phyloP scores from a whole-genome alignment of 441 rosid genomes.

The Croton laevigatus region DNA sequence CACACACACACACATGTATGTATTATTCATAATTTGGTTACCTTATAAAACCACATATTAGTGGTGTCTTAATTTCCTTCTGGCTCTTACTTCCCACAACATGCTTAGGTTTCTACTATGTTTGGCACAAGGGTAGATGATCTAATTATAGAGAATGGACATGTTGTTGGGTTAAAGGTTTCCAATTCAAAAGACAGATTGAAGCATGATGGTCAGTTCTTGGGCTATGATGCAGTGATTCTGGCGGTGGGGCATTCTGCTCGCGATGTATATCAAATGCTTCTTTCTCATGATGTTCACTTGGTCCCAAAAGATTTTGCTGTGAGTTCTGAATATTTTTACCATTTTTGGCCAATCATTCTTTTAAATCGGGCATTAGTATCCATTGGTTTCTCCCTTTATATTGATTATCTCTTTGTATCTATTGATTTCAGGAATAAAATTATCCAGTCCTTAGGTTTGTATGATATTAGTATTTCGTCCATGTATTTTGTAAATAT shows the following conservation, averaged over 20 bases:
- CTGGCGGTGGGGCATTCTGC: constrained; percentile 98
- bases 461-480: not conserved
- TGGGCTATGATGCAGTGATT: constrained; percentile 71
- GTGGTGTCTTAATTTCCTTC: constrained; percentile 2
- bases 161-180: constrained; percentile 67
- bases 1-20: too few species aligned
- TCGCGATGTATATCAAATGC: constrained; percentile 85
- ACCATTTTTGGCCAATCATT: not conserved
- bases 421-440: too few species aligned
- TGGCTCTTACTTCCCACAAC: constrained; percentile 14
- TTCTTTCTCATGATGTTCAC: constrained; percentile 76
- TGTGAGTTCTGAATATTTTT: constrained; percentile 44
- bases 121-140: constrained; percentile 88
- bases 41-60: not conserved
- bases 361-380: not conserved
- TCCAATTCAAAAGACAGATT: constrained; percentile 48
- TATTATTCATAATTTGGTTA: not conserved
- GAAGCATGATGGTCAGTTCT: constrained; percentile 33
- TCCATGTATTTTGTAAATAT: too few species aligned
- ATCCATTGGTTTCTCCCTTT: not conserved
- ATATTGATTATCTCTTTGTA: not conserved
- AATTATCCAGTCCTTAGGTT: too few species aligned
- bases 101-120: constrained; percentile 63
- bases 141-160: constrained; percentile 57
- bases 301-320: constrained; percentile 85